phyloP scores from a whole-genome alignment of 2,329 filamentous ascomycete species.

The Neonectria neomacrospora region DNA sequence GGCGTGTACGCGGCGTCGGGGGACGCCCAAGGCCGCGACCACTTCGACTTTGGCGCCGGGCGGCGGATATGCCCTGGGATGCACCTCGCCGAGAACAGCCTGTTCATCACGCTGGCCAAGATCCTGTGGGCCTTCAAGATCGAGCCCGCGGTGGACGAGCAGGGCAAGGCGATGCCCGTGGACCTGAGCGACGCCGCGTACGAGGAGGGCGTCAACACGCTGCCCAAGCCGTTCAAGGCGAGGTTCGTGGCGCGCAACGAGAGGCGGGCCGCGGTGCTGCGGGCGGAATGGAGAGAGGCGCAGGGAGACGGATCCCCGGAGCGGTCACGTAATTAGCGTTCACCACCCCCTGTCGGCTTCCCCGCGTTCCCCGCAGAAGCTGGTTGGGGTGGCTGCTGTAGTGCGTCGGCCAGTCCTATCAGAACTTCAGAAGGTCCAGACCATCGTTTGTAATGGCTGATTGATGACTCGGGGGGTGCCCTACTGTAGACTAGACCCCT shows the following conservation, averaged over 20 bases:
- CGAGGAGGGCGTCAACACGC: constrained; percentile 16
- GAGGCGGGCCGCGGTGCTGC: constrained; percentile 7
- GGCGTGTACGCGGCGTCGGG: constrained; percentile 40
- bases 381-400: background rate
- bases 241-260: constrained; percentile 20
- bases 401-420: background rate
- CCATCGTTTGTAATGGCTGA: background rate
- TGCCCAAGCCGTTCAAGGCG: constrained; percentile 25
- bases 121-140: constrained; percentile 27
- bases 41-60: constrained; percentile 60
- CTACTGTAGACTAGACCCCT: background rate
- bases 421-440: background rate
- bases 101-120: constrained; percentile 29
- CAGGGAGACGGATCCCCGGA: constrained; percentile 10
- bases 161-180: constrained; percentile 3
- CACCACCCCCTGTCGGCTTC: background rate
- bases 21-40: constrained; percentile 48
- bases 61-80: constrained; percentile 61
- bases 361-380: background rate
- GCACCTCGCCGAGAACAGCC: constrained; percentile 56
- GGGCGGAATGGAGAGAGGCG: constrained; percentile 17
- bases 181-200: constrained; percentile 21
- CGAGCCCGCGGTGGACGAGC: background rate
- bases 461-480: background rate
- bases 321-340: background rate